phyloP scores from a whole-genome alignment of 1,284 basidiomycete species.

The Amylostereum areolatum region DNA sequence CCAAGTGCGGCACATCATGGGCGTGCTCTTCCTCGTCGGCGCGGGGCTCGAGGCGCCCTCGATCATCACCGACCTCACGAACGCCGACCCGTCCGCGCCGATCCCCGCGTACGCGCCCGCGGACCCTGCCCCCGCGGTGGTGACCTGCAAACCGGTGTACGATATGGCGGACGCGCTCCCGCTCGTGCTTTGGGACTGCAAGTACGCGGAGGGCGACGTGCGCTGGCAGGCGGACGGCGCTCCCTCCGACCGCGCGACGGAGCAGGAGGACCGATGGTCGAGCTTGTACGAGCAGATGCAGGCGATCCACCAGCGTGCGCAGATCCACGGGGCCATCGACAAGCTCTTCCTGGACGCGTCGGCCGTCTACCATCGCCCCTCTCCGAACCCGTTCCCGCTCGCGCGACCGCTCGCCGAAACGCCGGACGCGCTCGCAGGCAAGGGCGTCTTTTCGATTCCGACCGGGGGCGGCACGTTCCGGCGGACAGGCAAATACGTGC shows the following conservation, averaged over 20 bases:
- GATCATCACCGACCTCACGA: constrained; percentile 73
- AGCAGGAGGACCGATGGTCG: constrained; percentile 22
- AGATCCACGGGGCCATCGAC: constrained; percentile 54
- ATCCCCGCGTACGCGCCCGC: constrained; percentile 20
- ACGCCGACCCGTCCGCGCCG: constrained; percentile 41
- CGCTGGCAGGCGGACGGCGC: constrained; percentile 68
- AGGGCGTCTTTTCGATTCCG: constrained; percentile 34
- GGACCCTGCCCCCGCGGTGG: constrained; percentile 38
- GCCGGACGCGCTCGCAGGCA: constrained; percentile 28
- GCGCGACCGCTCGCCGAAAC: constrained; percentile 12
- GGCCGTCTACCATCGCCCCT: constrained; percentile 36
- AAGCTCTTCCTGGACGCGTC: constrained; percentile 58
- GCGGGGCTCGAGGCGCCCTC: constrained; percentile 71
- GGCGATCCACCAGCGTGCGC: constrained; percentile 48
- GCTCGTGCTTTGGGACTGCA: constrained; percentile 90
- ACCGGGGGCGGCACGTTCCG: constrained; percentile 70
- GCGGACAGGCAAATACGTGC: constrained; percentile 57
- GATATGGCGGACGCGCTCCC: constrained; percentile 91
- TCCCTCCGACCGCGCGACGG: constrained; percentile 22
- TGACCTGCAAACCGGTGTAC: constrained; percentile 81
- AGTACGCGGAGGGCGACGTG: constrained; percentile 62
- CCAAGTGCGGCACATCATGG: constrained; percentile 96
- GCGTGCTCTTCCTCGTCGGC: constrained; percentile 87
- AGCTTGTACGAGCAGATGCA: constrained; percentile 56
- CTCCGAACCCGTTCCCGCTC: constrained; percentile 29